These are phyloP conservation scores for Phytophthora sansomeana DNA, from an alignment of 352 stramenopile species.

Conservation along the genomic window DNA sequence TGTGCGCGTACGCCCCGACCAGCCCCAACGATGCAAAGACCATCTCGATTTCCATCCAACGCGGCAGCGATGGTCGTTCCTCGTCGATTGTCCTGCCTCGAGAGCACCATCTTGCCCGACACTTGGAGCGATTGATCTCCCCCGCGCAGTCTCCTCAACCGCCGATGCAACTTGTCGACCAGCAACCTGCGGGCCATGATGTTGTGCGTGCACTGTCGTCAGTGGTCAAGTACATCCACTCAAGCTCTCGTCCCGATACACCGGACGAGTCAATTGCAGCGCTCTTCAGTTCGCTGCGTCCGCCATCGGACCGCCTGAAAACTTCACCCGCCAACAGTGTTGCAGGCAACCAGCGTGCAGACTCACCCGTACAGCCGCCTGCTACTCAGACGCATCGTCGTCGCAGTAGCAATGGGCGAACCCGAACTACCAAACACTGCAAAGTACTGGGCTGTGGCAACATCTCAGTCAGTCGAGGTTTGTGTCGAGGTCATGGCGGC, in stretches of 20 bases:
- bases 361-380: background rate
- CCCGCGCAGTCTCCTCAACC: background rate
- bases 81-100: constrained; percentile 29
- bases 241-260: constrained; percentile 13
- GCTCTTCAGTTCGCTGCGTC: constrained; percentile 30
- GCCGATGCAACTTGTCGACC: background rate
- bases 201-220: constrained; percentile 24
- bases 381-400: constrained; percentile 12
- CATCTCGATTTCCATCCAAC: constrained; percentile 28
- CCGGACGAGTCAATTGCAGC: constrained; percentile 10
- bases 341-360: background rate
- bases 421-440: constrained; percentile 58
- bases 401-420: constrained; percentile 34
- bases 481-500: constrained; percentile 65
- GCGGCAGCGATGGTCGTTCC: constrained; percentile 14
- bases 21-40: constrained; percentile 8
- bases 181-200: constrained; percentile 6
- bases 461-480: constrained; percentile 61
- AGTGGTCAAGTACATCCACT: constrained; percentile 32
- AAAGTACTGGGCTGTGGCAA: constrained; percentile 59
- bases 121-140: constrained; percentile 29
- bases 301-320: constrained; percentile 17
- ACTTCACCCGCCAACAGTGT: constrained; percentile 1
- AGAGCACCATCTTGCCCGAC: constrained; percentile 21
- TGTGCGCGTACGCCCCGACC: constrained; percentile 9